These are phyloP conservation scores for Trifolium pratense DNA, from an alignment of 306 rosid species.

Conservation along the genomic window DNA sequence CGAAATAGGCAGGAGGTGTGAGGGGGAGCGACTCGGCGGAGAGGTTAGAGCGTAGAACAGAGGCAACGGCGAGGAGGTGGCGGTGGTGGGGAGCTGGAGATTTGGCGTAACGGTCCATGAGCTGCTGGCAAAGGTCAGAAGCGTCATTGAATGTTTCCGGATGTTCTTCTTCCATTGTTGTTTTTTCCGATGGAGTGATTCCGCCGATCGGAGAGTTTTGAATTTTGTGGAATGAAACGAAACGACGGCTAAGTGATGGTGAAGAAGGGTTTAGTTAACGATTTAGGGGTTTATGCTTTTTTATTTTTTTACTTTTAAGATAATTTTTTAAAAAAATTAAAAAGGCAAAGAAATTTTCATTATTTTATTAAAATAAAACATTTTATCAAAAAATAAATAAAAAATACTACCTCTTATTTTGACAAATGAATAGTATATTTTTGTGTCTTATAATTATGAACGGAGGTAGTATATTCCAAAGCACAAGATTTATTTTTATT, in stretches of 20 bases:
- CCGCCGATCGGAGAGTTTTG: constrained; percentile 12
- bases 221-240: not conserved
- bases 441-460: too few species aligned
- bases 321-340: too few species aligned
- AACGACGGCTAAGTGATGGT: not conserved
- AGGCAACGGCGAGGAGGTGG: constrained; percentile 84
- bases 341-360: too few species aligned
- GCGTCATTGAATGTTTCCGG: constrained; percentile 50
- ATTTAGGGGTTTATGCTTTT: constrained; percentile 12
- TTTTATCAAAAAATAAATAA: too few species aligned
- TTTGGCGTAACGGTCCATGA: constrained; percentile 87
- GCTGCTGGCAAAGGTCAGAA: constrained; percentile 79
- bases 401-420: too few species aligned
- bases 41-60: constrained; percentile 75
- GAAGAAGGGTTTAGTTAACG: constrained; percentile 26
- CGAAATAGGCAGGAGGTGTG: constrained; percentile 72
- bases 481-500: too few species aligned
- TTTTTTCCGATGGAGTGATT: not conserved
- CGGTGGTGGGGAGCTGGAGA: constrained; percentile 87
- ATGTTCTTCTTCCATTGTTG: constrained; percentile 61
- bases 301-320: too few species aligned
- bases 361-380: too few species aligned
- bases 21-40: constrained; percentile 73
- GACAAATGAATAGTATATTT: too few species aligned
- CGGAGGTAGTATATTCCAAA: too few species aligned